These are phyloP conservation scores for Davidsoniella eucalypti DNA, from an alignment of 2,329 filamentous ascomycete species.

Conservation along the genomic window DNA sequence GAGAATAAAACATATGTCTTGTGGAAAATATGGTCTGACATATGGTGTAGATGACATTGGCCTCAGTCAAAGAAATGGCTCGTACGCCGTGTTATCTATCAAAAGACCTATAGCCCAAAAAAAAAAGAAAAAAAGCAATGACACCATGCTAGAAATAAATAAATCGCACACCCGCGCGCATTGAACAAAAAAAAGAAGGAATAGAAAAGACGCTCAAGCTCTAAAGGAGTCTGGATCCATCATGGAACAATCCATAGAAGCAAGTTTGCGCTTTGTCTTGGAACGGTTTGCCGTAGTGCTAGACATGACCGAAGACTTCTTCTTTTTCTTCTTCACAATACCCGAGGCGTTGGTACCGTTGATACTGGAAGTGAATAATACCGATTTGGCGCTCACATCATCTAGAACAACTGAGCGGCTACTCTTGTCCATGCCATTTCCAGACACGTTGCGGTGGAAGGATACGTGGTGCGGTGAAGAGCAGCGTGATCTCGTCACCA, in stretches of 20 bases:
- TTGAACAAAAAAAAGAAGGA: not conserved
- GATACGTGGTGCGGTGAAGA: not conserved
- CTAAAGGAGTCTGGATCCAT: conserved; percentile 4
- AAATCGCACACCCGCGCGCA: not conserved
- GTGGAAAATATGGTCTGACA: too few species aligned
- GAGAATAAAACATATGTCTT: too few species aligned
- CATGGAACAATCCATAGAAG: not conserved
- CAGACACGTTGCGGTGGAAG: not conserved
- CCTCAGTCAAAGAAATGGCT: too few species aligned
- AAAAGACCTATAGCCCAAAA: too few species aligned
- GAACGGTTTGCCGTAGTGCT: not conserved
- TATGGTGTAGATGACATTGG: too few species aligned
- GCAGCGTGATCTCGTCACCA: conserved; percentile 1
- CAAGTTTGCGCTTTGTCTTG: not conserved
- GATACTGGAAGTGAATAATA: too few species aligned
- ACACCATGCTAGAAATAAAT: too few species aligned
- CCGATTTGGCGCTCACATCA: too few species aligned
- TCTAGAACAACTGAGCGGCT: too few species aligned
- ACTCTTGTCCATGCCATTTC: not conserved
- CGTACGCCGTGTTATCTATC: too few species aligned
- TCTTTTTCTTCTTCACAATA: not conserved
- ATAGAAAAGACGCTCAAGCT: not conserved
- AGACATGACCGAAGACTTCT: not conserved
- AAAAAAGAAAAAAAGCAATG: too few species aligned
- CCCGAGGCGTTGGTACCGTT: too few species aligned